These are phyloP conservation scores for Apophysomyces sp. DNA, from an alignment of 371 early-diverging fungal species.

Conservation along the genomic window DNA sequence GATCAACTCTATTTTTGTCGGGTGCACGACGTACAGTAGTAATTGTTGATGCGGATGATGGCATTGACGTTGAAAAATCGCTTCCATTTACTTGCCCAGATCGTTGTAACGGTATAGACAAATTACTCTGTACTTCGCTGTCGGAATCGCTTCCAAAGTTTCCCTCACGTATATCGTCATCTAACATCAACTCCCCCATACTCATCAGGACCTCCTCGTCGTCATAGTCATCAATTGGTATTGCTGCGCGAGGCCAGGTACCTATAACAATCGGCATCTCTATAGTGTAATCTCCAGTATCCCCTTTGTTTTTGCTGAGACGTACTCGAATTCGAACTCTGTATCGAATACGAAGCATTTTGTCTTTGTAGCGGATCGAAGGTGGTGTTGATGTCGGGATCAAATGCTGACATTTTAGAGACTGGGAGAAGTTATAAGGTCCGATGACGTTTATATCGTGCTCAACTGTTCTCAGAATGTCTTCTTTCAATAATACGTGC, in stretches of 20 bases:
- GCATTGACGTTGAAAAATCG: neutral
- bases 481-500: slow-evolving; percentile 22
- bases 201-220: slow-evolving; percentile 25
- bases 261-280: slow-evolving; percentile 38
- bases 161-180: slow-evolving; percentile 10
- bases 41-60: neutral
- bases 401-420: slow-evolving; percentile 23
- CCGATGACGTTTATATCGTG: slow-evolving; percentile 37
- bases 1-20: neutral
- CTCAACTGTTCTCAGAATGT: slow-evolving; percentile 24
- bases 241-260: slow-evolving; percentile 36
- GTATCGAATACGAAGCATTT: slow-evolving; percentile 26
- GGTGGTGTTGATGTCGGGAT: slow-evolving; percentile 39
- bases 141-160: neutral
- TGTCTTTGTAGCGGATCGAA: slow-evolving; percentile 26
- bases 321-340: slow-evolving; percentile 25
- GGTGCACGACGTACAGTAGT: neutral
- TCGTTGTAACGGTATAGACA: neutral
- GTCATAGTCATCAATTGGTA: slow-evolving; percentile 44
- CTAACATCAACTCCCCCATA: slow-evolving; percentile 16
- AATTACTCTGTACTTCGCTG: neutral
- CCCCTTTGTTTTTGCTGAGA: slow-evolving; percentile 7
- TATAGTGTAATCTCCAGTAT: slow-evolving; percentile 7
- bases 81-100: neutral
- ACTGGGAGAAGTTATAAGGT: slow-evolving; percentile 34